Conservation (phyloP, 495 filamentous ascomycete species). For the Aspergillus leporis region DNA sequence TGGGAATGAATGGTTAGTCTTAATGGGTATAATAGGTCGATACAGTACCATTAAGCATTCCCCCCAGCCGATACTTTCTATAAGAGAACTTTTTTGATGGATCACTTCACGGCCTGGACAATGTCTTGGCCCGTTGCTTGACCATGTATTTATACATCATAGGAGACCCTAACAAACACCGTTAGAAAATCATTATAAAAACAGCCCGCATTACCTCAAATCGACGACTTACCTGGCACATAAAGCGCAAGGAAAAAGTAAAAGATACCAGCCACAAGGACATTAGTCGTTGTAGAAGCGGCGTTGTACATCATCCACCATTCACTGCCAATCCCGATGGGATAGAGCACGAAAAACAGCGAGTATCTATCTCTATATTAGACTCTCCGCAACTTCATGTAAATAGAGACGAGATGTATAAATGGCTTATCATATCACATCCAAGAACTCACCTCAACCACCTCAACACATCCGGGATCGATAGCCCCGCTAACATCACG, state of each 20-base stretch:
- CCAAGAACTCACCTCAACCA: constrained; percentile 40
- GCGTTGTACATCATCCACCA: constrained; percentile 49
- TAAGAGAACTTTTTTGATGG: too few relatives aligned
- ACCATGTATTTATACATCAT: constrained; percentile 85
- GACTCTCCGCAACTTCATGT: not conserved
- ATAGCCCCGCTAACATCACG: constrained; percentile 27
- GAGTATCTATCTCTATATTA: constrained; percentile 42
- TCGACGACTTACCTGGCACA: constrained; percentile 68
- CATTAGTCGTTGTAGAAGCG: constrained; percentile 22
- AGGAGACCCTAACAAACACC: constrained; percentile 56
- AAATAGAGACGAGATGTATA: too few relatives aligned
- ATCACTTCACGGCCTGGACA: constrained; percentile 3
- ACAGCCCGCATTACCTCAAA: too few relatives aligned
- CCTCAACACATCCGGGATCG: constrained; percentile 35
- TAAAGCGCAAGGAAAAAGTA: constrained; percentile 61
- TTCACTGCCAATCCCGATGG: constrained; percentile 53
- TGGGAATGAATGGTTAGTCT: too few relatives aligned
- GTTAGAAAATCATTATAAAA: not conserved
- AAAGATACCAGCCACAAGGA: constrained; percentile 28
- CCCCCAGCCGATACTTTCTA: too few relatives aligned
- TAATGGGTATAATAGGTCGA: not conserved
- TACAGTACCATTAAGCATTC: not conserved
- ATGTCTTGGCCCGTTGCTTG: constrained; percentile 65
- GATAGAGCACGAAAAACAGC: constrained; percentile 54
- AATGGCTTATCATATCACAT: not conserved